Conservation (phyloP, 1,284 basidiomycete genomes). For the Trichosporon coremiiforme region DNA sequence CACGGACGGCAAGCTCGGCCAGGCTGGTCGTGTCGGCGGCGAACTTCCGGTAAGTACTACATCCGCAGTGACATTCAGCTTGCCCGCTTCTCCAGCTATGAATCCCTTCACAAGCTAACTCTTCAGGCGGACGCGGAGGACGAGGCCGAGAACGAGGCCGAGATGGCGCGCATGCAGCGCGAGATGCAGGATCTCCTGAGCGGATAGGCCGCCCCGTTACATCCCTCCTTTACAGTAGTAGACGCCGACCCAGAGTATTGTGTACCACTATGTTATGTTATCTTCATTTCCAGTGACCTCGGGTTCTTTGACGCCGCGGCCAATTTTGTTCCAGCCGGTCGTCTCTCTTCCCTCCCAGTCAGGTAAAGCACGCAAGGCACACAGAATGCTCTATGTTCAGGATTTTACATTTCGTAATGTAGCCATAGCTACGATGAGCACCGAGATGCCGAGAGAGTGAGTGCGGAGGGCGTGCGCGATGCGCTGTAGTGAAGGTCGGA, state of each 20-base stretch:
- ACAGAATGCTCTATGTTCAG: neutral
- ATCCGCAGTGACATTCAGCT: too few relatives aligned
- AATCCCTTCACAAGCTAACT: neutral
- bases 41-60: conserved; percentile 72
- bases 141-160: conserved; percentile 78
- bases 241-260: conserved; percentile 14
- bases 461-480: too few relatives aligned
- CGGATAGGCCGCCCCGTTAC: conserved; percentile 55
- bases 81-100: neutral
- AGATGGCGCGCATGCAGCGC: conserved; percentile 82
- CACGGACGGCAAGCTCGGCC: conserved; percentile 92
- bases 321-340: too few relatives aligned
- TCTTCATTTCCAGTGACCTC: conserved; percentile 8
- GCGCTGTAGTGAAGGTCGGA: neutral
- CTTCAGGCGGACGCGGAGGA: conserved; percentile 61
- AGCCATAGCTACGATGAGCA: neutral
- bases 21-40: conserved; percentile 71
- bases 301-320: too few relatives aligned
- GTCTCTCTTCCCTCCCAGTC: neutral
- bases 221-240: conserved; percentile 4
- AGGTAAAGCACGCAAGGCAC: neutral
- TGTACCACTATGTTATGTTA: conserved; percentile 24
- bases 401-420: neutral
- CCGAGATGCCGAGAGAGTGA: neutral
- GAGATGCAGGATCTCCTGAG: conserved; percentile 83